These are phyloP conservation scores for Barnettozyma sp. DNA, from an alignment of 805 yeast genomes.

Conservation along the genomic window DNA sequence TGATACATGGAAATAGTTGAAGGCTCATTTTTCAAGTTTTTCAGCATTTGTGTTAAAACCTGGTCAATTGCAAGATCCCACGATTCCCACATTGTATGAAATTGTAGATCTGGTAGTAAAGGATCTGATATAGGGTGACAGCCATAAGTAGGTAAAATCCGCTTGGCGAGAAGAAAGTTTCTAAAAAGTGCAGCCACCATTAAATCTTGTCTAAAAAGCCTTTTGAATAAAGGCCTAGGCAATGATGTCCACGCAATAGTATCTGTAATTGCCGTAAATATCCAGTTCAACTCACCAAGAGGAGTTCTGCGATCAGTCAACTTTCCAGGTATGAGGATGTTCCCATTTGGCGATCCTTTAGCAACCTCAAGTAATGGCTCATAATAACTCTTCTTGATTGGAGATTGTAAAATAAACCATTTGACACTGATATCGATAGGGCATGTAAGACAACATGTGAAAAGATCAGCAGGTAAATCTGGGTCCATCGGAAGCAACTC, in stretches of 20 bases:
- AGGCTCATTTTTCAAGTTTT: constrained; percentile 31
- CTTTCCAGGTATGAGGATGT: constrained; percentile 77
- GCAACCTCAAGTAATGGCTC: constrained; percentile 32
- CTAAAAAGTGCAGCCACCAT: constrained; percentile 96
- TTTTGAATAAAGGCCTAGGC: constrained; percentile 81
- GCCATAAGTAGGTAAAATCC: constrained; percentile 88
- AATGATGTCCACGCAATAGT: constrained; percentile 96
- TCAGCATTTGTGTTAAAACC: constrained; percentile 66
- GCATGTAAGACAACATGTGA: constrained; percentile 90
- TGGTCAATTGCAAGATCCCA: constrained; percentile 98
- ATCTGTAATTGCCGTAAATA: constrained; percentile 95
- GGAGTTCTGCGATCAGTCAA: constrained; percentile 92
- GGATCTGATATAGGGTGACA: constrained; percentile 96
- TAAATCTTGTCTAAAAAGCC: constrained; percentile 87
- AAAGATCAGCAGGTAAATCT: constrained; percentile 89
- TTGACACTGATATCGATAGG: constrained; percentile 91
- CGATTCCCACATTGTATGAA: constrained; percentile 94
- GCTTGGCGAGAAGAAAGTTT: constrained; percentile 83
- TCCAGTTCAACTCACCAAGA: constrained; percentile 93
- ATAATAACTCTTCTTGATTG: constrained; percentile 42
- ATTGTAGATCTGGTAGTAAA: constrained; percentile 75
- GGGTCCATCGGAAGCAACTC: constrained; percentile 91
- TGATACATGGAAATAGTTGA: constrained; percentile 17
- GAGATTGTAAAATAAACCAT: constrained; percentile 86
- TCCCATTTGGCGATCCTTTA: constrained; percentile 29